Percentiles rank a stretch among this genome's conserved stretches.
These are phyloP conservation scores for Moesziomyces sp. DNA, from an alignment of 1,284 basidiomycete genomes.

Conservation along the genomic window DNA sequence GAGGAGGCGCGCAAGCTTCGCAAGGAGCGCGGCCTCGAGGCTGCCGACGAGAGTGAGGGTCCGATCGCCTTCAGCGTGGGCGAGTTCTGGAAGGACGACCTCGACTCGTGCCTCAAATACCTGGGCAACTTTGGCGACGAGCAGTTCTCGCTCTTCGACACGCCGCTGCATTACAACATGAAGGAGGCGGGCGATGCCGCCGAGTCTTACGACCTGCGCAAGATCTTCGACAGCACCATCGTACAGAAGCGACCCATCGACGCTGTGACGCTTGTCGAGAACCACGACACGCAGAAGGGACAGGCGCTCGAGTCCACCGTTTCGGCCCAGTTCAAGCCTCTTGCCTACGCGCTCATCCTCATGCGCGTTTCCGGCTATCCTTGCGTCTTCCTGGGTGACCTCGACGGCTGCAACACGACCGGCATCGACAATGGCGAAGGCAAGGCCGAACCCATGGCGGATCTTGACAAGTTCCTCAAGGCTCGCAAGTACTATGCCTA, in stretches of 20 bases:
- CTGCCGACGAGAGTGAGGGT: constrained; percentile 52
- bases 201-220: constrained; percentile 71
- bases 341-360: constrained; percentile 84
- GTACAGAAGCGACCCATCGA: constrained; percentile 73
- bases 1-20: constrained; percentile 56
- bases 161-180: constrained; percentile 74
- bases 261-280: constrained; percentile 73
- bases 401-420: constrained; percentile 72
- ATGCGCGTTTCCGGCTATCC: constrained; percentile 86
- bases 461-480: constrained; percentile 70
- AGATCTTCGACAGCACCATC: constrained; percentile 74
- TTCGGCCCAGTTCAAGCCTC: constrained; percentile 72
- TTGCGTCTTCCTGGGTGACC: constrained; percentile 92
- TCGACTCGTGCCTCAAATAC: constrained; percentile 58
- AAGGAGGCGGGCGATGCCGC: constrained; percentile 72
- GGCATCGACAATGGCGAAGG: constrained; percentile 61
- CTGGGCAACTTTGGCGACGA: constrained; percentile 69
- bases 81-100: constrained; percentile 59
- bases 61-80: constrained; percentile 57
- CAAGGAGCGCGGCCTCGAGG: constrained; percentile 42
- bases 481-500: constrained; percentile 72
- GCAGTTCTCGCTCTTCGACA: constrained; percentile 74
- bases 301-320: constrained; percentile 72
- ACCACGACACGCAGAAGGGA: constrained; percentile 71
- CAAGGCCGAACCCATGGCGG: constrained; percentile 65